These are phyloP conservation scores for Euphorbia lathyris DNA, from an alignment of 345 rosid genomes.

Conservation along the genomic window DNA sequence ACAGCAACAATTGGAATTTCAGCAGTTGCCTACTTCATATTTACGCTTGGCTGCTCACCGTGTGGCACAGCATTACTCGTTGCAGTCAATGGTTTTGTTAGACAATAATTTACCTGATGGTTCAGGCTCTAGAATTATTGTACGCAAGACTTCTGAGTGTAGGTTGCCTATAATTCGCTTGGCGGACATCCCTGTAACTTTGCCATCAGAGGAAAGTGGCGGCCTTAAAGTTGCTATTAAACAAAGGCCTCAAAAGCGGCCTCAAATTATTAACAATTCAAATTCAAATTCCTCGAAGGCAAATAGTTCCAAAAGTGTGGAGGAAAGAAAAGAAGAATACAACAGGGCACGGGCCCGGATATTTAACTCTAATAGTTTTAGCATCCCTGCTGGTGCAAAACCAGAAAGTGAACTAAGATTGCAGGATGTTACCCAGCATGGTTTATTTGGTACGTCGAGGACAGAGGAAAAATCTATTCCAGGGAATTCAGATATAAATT, in stretches of 20 bases:
- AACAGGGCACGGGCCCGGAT: slow-evolving; percentile 77
- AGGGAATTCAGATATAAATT: slow-evolving; percentile 40
- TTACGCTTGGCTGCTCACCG: slow-evolving; percentile 82
- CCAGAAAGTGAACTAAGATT: slow-evolving; percentile 47
- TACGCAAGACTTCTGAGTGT: slow-evolving; percentile 62
- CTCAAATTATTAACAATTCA: slow-evolving; percentile 28
- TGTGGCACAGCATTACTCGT: slow-evolving; percentile 73
- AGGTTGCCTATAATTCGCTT: slow-evolving; percentile 55
- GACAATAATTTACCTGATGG: slow-evolving; percentile 64
- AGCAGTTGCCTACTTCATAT: slow-evolving; percentile 78
- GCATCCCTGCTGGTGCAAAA: slow-evolving; percentile 33
- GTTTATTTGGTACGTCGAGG: slow-evolving; percentile 36
- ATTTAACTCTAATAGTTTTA: slow-evolving; percentile 46
- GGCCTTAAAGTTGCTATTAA: slow-evolving; percentile 65
- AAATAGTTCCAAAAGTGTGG: slow-evolving; percentile 61
- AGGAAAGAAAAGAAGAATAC: slow-evolving; percentile 84
- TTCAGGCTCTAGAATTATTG: slow-evolving; percentile 65
- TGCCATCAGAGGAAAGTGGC: slow-evolving; percentile 55
- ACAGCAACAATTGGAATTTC: slow-evolving; percentile 67
- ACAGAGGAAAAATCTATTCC: slow-evolving; percentile 45
- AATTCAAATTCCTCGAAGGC: slow-evolving; percentile 44
- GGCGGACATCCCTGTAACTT: slow-evolving; percentile 68
- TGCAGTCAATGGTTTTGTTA: slow-evolving; percentile 77
- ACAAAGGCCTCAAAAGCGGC: slow-evolving; percentile 63
- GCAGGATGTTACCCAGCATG: slow-evolving; percentile 40